Evolutionary conservation across 2,329 filamentous ascomycete genomes (phyloP).

Genomic region (Septoria petroselini): DNA sequence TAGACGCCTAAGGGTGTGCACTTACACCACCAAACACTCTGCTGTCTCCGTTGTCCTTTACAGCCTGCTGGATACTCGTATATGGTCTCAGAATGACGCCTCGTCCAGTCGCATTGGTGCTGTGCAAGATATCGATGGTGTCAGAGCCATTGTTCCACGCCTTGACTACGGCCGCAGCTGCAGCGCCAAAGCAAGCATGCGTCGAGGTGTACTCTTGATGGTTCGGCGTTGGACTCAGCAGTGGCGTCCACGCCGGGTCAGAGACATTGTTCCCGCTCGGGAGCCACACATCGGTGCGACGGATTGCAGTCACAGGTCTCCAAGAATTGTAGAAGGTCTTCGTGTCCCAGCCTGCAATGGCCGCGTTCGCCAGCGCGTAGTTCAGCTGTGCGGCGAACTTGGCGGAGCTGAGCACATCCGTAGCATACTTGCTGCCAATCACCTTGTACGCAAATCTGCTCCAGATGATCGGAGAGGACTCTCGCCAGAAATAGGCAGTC

Average conservation of each 20-base stretch:
- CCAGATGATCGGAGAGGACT: conserved; percentile 31
- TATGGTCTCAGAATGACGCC: conserved; percentile 29
- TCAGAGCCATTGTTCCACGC: conserved; percentile 27
- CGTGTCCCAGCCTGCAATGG: conserved; percentile 32
- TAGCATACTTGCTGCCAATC: conserved; percentile 26
- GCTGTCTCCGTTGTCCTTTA: conserved; percentile 33
- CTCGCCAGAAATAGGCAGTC: conserved; percentile 34
- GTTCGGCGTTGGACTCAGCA: conserved; percentile 30
- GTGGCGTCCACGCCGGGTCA: conserved; percentile 29
- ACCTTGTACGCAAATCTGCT: conserved; percentile 31
- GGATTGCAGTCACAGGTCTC: conserved; percentile 30
- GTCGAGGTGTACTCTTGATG: conserved; percentile 35
- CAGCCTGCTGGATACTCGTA: conserved; percentile 31
- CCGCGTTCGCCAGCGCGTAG: conserved; percentile 35
- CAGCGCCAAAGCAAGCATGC: conserved; percentile 33
- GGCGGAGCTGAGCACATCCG: conserved; percentile 29
- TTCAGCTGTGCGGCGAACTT: conserved; percentile 35
- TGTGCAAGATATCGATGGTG: conserved; percentile 25
- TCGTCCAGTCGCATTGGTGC: conserved; percentile 32
- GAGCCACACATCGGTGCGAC: conserved; percentile 26
- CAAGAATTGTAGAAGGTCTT: conserved; percentile 33
- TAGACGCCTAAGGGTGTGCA: neutral
- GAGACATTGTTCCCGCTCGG: conserved; percentile 27
- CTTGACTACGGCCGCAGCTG: conserved; percentile 30
- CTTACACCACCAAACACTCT: conserved; percentile 31